Evolutionary conservation across 1,139 yeast species (phyloP).

Genomic region (Candida tunisiensis): DNA sequence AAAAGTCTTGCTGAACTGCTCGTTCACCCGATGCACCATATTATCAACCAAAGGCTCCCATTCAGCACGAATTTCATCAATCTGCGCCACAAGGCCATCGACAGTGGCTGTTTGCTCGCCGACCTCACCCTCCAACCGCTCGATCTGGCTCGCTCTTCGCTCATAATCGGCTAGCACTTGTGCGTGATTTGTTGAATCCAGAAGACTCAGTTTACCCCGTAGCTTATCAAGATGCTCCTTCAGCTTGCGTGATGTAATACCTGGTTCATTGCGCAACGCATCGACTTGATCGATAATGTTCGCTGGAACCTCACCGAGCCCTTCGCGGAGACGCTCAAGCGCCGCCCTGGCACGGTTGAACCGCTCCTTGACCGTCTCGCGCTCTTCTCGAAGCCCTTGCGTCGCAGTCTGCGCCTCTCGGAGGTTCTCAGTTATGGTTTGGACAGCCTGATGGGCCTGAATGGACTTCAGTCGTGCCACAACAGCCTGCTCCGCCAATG

Average conservation of each 20-base stretch:
- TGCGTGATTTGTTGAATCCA: no score
- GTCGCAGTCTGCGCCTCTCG: no score
- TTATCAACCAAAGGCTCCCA: conserved; percentile 47
- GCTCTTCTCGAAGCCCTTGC: conserved; percentile 2
- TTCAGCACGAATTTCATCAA: conserved; percentile 10
- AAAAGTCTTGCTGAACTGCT: conserved; percentile 50
- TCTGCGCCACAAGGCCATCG: conserved; percentile 1
- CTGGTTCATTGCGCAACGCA: no score
- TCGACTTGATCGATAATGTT: no score
- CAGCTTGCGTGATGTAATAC: no score
- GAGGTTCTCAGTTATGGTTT: no score
- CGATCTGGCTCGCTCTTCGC: neutral
- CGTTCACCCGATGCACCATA: conserved; percentile 37
- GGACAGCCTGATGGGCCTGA: no score
- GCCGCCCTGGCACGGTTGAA: neutral
- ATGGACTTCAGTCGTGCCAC: no score
- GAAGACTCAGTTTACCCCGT: conserved; percentile 1
- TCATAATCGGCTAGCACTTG: neutral
- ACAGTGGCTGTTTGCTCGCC: conserved; percentile 1
- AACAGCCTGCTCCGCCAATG: conserved; percentile 2
- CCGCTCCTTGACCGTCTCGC: conserved; percentile 3
- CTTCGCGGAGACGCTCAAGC: neutral
- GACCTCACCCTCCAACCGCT: conserved; percentile 3
- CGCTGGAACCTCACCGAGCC: neutral
- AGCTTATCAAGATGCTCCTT: neutral